Base-by-base conservation (phyloP, 176 grass and related monocot species). In the Oryza rufipogon region DNA sequence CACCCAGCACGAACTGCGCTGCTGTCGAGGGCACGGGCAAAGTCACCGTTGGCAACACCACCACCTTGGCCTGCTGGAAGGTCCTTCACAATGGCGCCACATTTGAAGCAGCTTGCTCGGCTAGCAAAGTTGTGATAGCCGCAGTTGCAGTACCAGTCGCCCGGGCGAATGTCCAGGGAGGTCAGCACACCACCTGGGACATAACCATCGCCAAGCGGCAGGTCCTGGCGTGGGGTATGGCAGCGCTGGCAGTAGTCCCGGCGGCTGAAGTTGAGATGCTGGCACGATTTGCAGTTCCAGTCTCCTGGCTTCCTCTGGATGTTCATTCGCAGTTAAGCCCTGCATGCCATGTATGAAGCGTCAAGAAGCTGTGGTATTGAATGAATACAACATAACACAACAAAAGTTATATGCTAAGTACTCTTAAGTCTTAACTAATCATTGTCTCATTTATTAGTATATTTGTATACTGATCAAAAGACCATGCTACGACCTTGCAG, bases 101-200 rank as follows among this genome's bases (percentile, higher is more conserved):
- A 96, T 65, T 92, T 96, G 71, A 96, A 91, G 86, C 96, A 99
- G 89, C 77, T 94, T 23, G 89, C 64, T 23, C 96, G 96, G 88
- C 91, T 96, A 23, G 96, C 93, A 52, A 93, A 99, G 91, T 99
- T 99, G 81, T 96, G 96, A 83, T 91, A 91, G 22, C 96, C 91
- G 85, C 96, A 99, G 54, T 79, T 81, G 81, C 96, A 99, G 85
- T 99, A 99, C 96, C 96, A 99, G 81, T 99, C 96, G 9, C 96
- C 96, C 1, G 91, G 91, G 16, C 90, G 85, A 76, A 95, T 70
- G 79, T 89, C 85, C 9, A 88, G 74, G 78, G 90, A 86, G 82
- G 86, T 88, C 36, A 88, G 73, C 39, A 88, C 90, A 28, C 86
- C 90, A 38, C 82, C 82, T 0, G 83, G 47, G 51, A 20, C 33